These are phyloP conservation scores for Cystobasidium pallidum DNA, from an alignment of 1,284 basidiomycete species.

Conservation along the genomic window DNA sequence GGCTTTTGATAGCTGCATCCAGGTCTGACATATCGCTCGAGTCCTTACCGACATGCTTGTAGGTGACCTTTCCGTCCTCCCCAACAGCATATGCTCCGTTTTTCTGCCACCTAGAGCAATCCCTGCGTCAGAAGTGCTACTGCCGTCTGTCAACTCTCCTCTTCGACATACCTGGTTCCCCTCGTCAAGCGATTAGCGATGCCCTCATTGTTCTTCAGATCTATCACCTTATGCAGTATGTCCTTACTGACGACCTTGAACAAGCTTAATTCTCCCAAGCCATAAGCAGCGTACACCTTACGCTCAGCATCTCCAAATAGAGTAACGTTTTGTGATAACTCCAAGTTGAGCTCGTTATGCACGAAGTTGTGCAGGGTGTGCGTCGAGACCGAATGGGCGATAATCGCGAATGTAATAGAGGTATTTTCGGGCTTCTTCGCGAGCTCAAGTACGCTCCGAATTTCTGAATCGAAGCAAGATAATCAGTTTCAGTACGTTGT, in stretches of 20 bases:
- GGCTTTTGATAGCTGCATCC: conserved; percentile 30
- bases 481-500: not conserved
- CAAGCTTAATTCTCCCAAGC: conserved; percentile 32
- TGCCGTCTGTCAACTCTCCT: no score
- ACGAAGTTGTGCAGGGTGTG: conserved; percentile 28
- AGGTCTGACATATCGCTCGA: conserved; percentile 38
- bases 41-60: conserved; percentile 41
- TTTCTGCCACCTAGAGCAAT: conserved; percentile 45
- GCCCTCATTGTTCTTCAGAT: conserved; percentile 40
- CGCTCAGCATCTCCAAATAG: conserved; percentile 40
- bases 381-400: conserved; percentile 42
- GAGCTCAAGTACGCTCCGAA: conserved; percentile 15
- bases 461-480: conserved; percentile 10
- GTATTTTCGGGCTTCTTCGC: conserved; percentile 27
- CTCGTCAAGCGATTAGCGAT: conserved; percentile 42
- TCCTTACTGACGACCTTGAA: conserved; percentile 29
- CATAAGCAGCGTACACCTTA: conserved; percentile 33
- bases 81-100: conserved; percentile 40
- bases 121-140: no score
- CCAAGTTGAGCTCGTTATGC: conserved; percentile 22
- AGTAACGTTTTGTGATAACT: conserved; percentile 11
- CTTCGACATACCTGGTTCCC: conserved; percentile 29
- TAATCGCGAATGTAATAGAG: conserved; percentile 29
- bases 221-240: conserved; percentile 31
- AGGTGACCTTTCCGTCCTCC: conserved; percentile 23